phyloP scores from a whole-genome alignment of 163 green algal genomes.

The Scenedesmus sp. region DNA sequence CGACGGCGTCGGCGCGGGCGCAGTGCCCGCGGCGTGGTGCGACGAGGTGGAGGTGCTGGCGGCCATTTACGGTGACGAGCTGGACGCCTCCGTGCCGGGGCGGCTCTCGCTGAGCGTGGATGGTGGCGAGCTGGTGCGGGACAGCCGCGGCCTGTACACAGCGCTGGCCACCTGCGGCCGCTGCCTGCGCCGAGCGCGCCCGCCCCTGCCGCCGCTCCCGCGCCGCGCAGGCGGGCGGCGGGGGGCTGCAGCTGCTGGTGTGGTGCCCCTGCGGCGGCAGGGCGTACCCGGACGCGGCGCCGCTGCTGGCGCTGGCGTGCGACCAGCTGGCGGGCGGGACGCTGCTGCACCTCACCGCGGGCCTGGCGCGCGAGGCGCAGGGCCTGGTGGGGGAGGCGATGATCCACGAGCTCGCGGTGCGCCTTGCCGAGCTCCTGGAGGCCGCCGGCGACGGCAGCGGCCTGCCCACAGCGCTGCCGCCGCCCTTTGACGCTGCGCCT shows the following conservation, averaged over 20 bases:
- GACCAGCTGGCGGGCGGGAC: slow-evolving; percentile 23
- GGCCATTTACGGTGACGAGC: slow-evolving; percentile 73
- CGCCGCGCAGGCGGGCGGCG: slow-evolving; percentile 5
- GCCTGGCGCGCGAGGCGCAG: slow-evolving; percentile 45
- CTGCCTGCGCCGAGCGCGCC: too few relatives aligned
- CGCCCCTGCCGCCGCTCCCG: too few relatives aligned
- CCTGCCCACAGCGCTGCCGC: slow-evolving; percentile 7
- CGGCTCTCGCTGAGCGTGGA: slow-evolving; percentile 40
- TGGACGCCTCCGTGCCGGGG: slow-evolving; percentile 14
- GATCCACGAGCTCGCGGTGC: slow-evolving; percentile 63
- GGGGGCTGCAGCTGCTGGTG: slow-evolving; percentile 20
- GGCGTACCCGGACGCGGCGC: slow-evolving; percentile 43
- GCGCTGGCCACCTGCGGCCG: not conserved
- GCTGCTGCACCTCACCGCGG: slow-evolving; percentile 58
- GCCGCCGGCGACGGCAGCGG: slow-evolving; percentile 16
- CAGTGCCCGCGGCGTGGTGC: slow-evolving; percentile 47
- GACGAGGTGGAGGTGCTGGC: slow-evolving; percentile 78
- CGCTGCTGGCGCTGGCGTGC: slow-evolving; percentile 49
- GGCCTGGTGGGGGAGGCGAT: slow-evolving; percentile 35
- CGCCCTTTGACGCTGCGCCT: slow-evolving; percentile 39
- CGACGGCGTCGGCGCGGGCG: not conserved
- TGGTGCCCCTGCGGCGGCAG: not conserved
- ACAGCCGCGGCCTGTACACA: not conserved
- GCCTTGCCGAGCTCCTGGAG: slow-evolving; percentile 44
- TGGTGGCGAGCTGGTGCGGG: slow-evolving; percentile 1